Percentiles rank a stretch among this genome's conserved stretches.
phyloP scores from a whole-genome alignment of 164 flowering plant species.

The Berberis thunbergii region DNA sequence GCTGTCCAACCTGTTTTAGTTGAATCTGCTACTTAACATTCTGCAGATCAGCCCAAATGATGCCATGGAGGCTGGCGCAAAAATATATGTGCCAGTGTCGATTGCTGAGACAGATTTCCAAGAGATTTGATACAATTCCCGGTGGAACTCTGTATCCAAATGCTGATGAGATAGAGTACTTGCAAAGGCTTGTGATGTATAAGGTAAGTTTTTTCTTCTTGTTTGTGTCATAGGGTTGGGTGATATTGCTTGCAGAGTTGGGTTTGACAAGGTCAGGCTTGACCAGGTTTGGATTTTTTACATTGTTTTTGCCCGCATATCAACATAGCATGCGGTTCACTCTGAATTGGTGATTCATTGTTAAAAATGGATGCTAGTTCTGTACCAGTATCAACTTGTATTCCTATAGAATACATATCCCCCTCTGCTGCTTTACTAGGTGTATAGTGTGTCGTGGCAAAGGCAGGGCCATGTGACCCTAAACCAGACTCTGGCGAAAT shows the following conservation, averaged over 20 bases:
- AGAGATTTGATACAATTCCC: conserved; percentile 77
- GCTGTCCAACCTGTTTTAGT: too few species aligned
- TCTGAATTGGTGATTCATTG: too few species aligned
- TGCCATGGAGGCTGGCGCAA: conserved; percentile 59
- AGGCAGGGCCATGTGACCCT: too few species aligned
- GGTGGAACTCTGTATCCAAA: conserved; percentile 83
- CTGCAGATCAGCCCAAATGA: conserved; percentile 65
- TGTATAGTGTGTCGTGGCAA: too few species aligned
- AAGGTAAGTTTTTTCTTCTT: conserved; percentile 34
- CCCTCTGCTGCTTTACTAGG: neutral
- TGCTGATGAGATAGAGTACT: conserved; percentile 88
- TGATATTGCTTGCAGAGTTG: neutral
- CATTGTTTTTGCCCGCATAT: too few species aligned
- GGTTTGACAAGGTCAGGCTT: neutral
- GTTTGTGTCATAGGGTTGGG: neutral
- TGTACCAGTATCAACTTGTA: too few species aligned
- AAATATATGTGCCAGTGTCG: conserved; percentile 70
- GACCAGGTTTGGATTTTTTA: too few species aligned
- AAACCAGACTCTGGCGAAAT: too few species aligned
- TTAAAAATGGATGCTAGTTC: too few species aligned
- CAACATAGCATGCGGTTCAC: too few species aligned
- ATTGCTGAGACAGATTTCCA: conserved; percentile 64
- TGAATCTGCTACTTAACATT: conserved; percentile 20
- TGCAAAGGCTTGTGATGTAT: conserved; percentile 82
- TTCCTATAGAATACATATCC: neutral